These are phyloP conservation scores for Ganoderma sinense DNA, from an alignment of 1,284 basidiomycete genomes.

Conservation along the genomic window DNA sequence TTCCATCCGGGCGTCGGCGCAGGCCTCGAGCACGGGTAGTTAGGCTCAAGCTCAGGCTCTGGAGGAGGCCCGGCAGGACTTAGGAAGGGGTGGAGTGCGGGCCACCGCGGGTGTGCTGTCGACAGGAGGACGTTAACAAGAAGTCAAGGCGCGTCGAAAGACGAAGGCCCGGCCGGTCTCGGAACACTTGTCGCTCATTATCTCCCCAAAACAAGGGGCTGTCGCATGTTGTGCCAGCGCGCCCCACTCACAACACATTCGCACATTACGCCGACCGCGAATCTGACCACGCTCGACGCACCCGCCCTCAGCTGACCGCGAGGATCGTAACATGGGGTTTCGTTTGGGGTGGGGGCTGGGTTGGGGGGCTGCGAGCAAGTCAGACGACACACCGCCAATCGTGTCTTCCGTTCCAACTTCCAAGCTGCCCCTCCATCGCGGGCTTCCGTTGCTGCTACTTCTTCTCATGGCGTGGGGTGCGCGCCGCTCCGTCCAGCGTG, in stretches of 20 bases:
- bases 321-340: neutral
- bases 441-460: neutral
- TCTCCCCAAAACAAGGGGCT: neutral
- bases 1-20: neutral
- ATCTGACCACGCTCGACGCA: neutral
- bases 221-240: neutral
- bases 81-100: neutral
- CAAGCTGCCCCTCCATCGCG: neutral
- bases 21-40: constrained; percentile 1
- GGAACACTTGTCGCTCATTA: neutral
- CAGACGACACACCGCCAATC: neutral
- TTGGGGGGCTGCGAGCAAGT: neutral
- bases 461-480: neutral
- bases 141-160: neutral
- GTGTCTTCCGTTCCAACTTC: neutral
- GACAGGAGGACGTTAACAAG: too few relatives aligned
- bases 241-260: too few relatives aligned
- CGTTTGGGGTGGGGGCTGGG: neutral
- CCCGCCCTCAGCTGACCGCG: neutral
- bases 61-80: neutral
- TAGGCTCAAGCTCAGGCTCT: neutral
- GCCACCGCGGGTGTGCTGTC: neutral
- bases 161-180: neutral
- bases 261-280: neutral
- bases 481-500: neutral